Evolutionary conservation across 257 asterid species (phyloP), one percentile per base, ranked within the genome.

Genomic region (Penstemon barbatus): DNA sequence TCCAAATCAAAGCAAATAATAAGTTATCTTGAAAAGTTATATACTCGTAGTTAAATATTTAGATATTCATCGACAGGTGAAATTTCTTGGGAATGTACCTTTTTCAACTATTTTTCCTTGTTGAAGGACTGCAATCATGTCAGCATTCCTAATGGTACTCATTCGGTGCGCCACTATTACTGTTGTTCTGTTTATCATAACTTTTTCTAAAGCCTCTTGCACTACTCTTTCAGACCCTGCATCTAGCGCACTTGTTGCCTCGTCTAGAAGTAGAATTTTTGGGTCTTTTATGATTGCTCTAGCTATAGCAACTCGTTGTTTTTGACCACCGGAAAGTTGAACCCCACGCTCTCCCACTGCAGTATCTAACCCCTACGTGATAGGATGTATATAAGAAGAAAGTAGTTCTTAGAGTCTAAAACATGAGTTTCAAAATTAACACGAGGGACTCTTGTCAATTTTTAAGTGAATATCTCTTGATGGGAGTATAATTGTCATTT

Each of bases 221-320:
- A 84, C 87, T 54, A 65, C 37, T 46, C 83, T 71, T 61, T 84
- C 87, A 3, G 89, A 84, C 19, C 80, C 90, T 13, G 80, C 67
- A 74, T 82, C 90, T 19, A 85, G 78, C 0, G 91, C 91, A 65
- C 91, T 85, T 5, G 91, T 83, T 49, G 91, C 91, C 72, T 85
- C 85, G 58, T 85, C 91, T 18, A 85, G 69, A n/a, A 85, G 88
- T 68, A 85, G 68, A 67, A 85, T 83, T 52, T 72, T 70, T 4
- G 86, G 88, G 54, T 82, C 75, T 74, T 83, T 85, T 50, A 85
- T 33, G 13, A 85, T 85, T 13, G 88, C 86, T 71, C 91, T 70
- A 39, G 91, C 85, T 69, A 83, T 83, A 59, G 91, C 88, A 6
- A 85, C 69, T 75, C 86, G 72, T 57, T 85, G 90, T 74, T 85